Base-by-base conservation (phyloP, 192 early-diverging fungal genomes). In the Backusella psychrophila region DNA sequence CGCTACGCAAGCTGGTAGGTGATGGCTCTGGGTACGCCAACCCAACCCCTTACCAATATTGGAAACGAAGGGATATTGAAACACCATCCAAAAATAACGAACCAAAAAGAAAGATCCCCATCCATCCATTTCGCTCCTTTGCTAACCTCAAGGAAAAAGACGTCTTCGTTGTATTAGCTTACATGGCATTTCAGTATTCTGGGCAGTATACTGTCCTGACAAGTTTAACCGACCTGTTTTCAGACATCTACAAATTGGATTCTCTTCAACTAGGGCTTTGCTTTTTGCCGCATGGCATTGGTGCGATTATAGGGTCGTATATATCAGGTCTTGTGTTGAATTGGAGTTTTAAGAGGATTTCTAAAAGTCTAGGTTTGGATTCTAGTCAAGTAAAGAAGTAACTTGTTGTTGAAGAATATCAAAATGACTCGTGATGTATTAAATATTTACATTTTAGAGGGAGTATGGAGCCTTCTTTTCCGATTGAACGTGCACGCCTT, bases 11-110 rank as follows among this genome's bases (percentile, higher is more conserved):
- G 15, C 9, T 72, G 15, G 80, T 75, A 14, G 71, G 76, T 17
- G 38, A 76, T 39, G 80, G 80, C n/a, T 71, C 67, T 29, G 73
- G 68, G 1, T 72, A 78, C 34, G 73, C 59, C 6, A 78, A 75
- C 35, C 77, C 77, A 26, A 80, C 73, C 33, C 63, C 71, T 19
- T 69, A 42, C 12, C 78, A 52, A 56, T 75, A 71, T 70, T 73
- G 33, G 23, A 66, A 66, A 36, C 44, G 69, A 29, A n/a, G 39
- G 26, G 31, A 63, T 42, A 19, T 21, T 14, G n/a, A 42, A 59
- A 11, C 71, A 31, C 1, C 31, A 66, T 15, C 31, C 63, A 66
- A 38, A 38, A 9, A 38, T 11, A 38, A 14, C 23, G 14, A 44
- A 3, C 11, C 42, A 17, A 44, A 44, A 15, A 44, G 11, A 44